Evolutionary conservation across 2,329 filamentous ascomycete species (phyloP).

Genomic region (Phyllosticta ampelicida): DNA sequence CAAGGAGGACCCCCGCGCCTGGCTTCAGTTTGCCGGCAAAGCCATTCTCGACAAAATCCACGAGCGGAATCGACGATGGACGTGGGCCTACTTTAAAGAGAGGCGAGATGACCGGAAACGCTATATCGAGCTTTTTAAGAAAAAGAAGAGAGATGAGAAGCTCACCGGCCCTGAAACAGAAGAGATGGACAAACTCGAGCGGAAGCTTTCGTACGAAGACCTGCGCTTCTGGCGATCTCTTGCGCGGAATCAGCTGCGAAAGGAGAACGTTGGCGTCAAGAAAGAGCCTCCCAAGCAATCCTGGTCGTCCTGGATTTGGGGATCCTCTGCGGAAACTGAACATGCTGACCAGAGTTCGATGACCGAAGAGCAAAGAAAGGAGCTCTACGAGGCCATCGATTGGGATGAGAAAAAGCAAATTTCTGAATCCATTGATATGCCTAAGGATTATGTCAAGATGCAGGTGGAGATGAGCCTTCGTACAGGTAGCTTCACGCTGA

Average conservation of each 20-base stretch:
- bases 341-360: slow-evolving; percentile 72
- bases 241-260: slow-evolving; percentile 85
- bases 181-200: slow-evolving; percentile 67
- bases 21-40: slow-evolving; percentile 83
- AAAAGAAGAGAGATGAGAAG: slow-evolving; percentile 61
- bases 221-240: slow-evolving; percentile 94
- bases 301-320: slow-evolving; percentile 91
- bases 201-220: slow-evolving; percentile 87
- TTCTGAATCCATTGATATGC: slow-evolving; percentile 76
- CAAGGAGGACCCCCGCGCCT: slow-evolving; percentile 84
- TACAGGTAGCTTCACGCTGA: slow-evolving; percentile 91
- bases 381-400: slow-evolving; percentile 94
- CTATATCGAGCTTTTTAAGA: slow-evolving; percentile 95
- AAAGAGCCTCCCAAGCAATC: slow-evolving; percentile 67
- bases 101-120: slow-evolving; percentile 76
- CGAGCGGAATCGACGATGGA: slow-evolving; percentile 84
- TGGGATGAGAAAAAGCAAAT: slow-evolving; percentile 95
- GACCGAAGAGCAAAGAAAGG: slow-evolving; percentile 90
- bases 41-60: slow-evolving; percentile 90
- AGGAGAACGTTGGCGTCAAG: slow-evolving; percentile 85
- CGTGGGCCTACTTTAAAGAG: slow-evolving; percentile 91
- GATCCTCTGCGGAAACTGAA: slow-evolving; percentile 49
- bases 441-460: slow-evolving; percentile 83
- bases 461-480: slow-evolving; percentile 88
- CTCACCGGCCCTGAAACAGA: slow-evolving; percentile 59